These are phyloP conservation scores for Lachancea kluyveri DNA, from an alignment of 805 yeast species.

Conservation along the genomic window DNA sequence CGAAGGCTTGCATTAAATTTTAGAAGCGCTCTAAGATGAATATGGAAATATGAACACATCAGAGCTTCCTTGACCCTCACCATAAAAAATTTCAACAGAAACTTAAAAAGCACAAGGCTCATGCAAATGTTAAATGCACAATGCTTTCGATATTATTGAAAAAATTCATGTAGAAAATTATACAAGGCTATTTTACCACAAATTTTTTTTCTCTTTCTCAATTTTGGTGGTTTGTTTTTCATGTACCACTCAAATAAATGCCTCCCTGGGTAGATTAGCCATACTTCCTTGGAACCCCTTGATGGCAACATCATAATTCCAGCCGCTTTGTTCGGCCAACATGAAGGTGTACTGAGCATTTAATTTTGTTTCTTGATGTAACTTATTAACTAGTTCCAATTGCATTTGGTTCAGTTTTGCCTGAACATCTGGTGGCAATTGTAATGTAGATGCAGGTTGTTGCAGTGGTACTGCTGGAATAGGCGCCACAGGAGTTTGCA, in stretches of 20 bases:
- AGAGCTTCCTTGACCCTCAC: too few species aligned
- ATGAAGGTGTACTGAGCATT: slow-evolving; percentile 74
- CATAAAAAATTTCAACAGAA: too few species aligned
- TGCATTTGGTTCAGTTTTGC: slow-evolving; percentile 47
- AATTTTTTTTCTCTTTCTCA: too few species aligned
- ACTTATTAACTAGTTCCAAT: slow-evolving; percentile 55
- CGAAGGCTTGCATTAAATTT: too few species aligned
- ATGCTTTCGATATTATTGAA: too few species aligned
- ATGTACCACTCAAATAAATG: slow-evolving; percentile 41
- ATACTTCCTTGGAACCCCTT: slow-evolving; percentile 64
- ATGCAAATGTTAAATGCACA: too few species aligned
- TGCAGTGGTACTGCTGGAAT: slow-evolving; percentile 10
- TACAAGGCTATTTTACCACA: too few species aligned
- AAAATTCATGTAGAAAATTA: too few species aligned
- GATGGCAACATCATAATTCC: slow-evolving; percentile 69
- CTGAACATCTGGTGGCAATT: slow-evolving; percentile 49
- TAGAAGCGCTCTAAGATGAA: too few species aligned
- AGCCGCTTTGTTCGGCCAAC: slow-evolving; percentile 82
- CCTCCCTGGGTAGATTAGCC: slow-evolving; percentile 53
- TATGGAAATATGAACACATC: too few species aligned
- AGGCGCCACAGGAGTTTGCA: slow-evolving; percentile 6
- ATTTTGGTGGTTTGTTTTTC: too few species aligned
- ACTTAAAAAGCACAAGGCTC: too few species aligned
- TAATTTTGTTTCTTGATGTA: slow-evolving; percentile 67
- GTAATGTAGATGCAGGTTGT: slow-evolving; percentile 27